Evolutionary conservation across 495 filamentous ascomycete species (phyloP).

Genomic region (Poronia punctata): DNA sequence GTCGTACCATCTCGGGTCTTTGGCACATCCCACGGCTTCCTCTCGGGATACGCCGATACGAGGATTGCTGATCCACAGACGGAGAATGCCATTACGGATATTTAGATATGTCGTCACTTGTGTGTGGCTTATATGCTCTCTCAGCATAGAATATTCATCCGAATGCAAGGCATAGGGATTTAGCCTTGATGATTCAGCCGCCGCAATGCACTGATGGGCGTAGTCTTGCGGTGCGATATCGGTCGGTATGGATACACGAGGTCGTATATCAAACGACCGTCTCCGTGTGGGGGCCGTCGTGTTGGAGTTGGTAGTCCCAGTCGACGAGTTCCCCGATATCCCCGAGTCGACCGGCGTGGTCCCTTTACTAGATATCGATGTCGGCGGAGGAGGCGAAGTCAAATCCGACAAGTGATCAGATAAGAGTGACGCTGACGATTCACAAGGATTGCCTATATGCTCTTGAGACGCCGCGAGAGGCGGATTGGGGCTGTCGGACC

Average conservation of each 20-base stretch:
- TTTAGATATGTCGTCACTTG: constrained; percentile 97
- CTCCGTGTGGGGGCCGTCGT: constrained; percentile 14
- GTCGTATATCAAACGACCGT: constrained; percentile 49
- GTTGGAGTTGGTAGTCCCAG: background rate
- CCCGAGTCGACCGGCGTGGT: constrained; percentile 49
- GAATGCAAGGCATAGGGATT: constrained; percentile 83
- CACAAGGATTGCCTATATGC: constrained; percentile 19
- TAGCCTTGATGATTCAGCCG: constrained; percentile 81
- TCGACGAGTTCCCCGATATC: constrained; percentile 21
- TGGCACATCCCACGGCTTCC: constrained; percentile 88
- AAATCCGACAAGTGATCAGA: constrained; percentile 39
- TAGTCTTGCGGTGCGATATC: constrained; percentile 66
- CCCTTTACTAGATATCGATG: constrained; percentile 44
- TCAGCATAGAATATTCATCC: constrained; percentile 75
- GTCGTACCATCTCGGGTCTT: constrained; percentile 84
- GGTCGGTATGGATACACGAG: constrained; percentile 75
- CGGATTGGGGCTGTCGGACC: constrained; percentile 10
- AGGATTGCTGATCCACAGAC: constrained; percentile 86
- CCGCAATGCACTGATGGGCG: constrained; percentile 78
- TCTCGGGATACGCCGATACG: constrained; percentile 78
- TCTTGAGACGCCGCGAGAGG: constrained; percentile 7
- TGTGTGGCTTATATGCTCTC: constrained; percentile 71
- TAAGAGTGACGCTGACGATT: constrained; percentile 22
- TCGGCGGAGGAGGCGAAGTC: constrained; percentile 36
- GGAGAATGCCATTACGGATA: constrained; percentile 89